Base-by-base conservation (phyloP, 495 filamentous ascomycete genomes). In the Daldinia loculata region DNA sequence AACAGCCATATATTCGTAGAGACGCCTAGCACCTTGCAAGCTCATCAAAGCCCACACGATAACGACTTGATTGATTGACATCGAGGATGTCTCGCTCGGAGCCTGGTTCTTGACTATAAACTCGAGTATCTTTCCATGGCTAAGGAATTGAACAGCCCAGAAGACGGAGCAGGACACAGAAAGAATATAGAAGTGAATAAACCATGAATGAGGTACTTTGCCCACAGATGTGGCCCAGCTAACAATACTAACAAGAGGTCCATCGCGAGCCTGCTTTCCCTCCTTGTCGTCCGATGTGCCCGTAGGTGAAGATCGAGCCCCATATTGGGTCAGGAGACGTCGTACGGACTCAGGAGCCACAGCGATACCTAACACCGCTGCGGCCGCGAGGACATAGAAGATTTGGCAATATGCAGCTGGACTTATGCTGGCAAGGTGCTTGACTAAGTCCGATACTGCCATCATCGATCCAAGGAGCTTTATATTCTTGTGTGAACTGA, bases 161-260 rank as follows among this genome's bases (percentile, higher is more conserved):
- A 97, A 92, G 3, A 89, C 60, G 1, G 90, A 94, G 45, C 89
- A 90, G 5, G 81, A 70, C 2, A 95, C 71, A 0, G 91, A 96
- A 22, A 87, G 75, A 36, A 92, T 74, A 75, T 99, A 99, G 79
- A 97, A 99, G 62, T 94, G 90, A 7, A 81, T 84, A 80, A 99
- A 99, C 84, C 90, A 99, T 57, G 84, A 81, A 77, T 98, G 95
- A 3, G 96, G 94, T 11, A 98, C 91, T 74, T 82, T 83, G 61
- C 75, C 78, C 45, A 64, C 75, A 38, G 80, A 81, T 6, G 77
- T 82, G 26, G 75, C 59, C 43, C 69, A 61, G 36, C 64, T 73
- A 51, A 84, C 45, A 32, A 79, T 36, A 4, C 61, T 51, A 53
- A 78, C 26, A n/a, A 83, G 56, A 38, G 56, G 51, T 34, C 71